Evolutionary conservation across 768 basidiomycete genomes (phyloP).

Genomic region (Rhizopogon vesiculosus): DNA sequence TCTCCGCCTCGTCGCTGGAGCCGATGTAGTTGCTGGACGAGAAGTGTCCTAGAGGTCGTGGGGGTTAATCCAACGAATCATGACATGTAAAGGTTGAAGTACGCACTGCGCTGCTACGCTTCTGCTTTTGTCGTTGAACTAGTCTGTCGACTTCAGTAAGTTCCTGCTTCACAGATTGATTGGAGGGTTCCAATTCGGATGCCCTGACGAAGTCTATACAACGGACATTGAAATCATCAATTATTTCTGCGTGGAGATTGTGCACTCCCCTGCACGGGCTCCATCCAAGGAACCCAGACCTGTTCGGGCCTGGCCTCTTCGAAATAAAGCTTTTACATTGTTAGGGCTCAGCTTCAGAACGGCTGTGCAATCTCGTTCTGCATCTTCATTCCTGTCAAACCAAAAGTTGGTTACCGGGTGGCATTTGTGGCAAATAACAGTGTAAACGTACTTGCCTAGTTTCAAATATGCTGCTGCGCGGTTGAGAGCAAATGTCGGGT

Average conservation of each 20-base stretch:
- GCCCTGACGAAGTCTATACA: slow-evolving; percentile 57
- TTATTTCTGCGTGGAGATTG: background rate
- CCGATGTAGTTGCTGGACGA: slow-evolving; percentile 5
- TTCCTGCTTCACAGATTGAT: slow-evolving; percentile 60
- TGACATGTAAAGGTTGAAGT: background rate
- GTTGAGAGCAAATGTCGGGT: slow-evolving; percentile 81
- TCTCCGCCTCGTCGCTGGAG: slow-evolving; percentile 36
- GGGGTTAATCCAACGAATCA: background rate
- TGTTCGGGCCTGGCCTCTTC: slow-evolving; percentile 69
- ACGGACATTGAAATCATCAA: slow-evolving; percentile 2
- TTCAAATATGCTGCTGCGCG: slow-evolving; percentile 91
- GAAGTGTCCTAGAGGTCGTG: background rate
- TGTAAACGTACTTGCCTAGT: slow-evolving; percentile 80
- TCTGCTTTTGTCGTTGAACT: slow-evolving; percentile 26
- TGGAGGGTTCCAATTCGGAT: slow-evolving; percentile 57
- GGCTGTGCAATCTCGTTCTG: slow-evolving; percentile 72
- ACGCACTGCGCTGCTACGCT: slow-evolving; percentile 25
- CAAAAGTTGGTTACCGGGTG: background rate
- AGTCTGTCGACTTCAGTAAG: slow-evolving; percentile 43
- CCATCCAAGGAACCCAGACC: slow-evolving; percentile 49
- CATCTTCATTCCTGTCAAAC: slow-evolving; percentile 63
- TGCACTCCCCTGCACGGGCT: slow-evolving; percentile 51
- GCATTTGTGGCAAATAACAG: background rate
- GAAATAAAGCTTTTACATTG: slow-evolving; percentile 78
- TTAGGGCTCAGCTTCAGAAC: slow-evolving; percentile 49